A percentile compares a stretch with the other conserved stretches of the same genome.
Evolutionary conservation across 805 yeast species (phyloP).

Genomic region (Jamesozyma gamospora): DNA sequence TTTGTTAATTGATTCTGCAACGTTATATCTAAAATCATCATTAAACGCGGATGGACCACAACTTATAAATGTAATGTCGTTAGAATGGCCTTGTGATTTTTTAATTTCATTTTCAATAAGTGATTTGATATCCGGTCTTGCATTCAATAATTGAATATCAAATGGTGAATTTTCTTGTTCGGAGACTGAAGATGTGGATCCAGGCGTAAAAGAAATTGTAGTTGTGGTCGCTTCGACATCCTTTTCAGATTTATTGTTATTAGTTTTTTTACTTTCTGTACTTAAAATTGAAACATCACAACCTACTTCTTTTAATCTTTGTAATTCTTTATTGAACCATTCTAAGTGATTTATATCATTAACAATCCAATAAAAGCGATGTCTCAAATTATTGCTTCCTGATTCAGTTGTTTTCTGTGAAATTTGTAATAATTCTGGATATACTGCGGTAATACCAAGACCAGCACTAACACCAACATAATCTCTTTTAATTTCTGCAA

Average conservation of each 20-base stretch:
- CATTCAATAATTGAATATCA: constrained; percentile 16
- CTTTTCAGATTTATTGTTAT: not conserved
- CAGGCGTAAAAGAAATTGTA: not conserved
- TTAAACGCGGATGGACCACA: constrained; percentile 58
- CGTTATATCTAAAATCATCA: constrained; percentile 43
- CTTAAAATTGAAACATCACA: constrained; percentile 18
- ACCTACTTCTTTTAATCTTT: constrained; percentile 20
- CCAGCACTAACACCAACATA: constrained; percentile 41
- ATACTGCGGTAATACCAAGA: constrained; percentile 44
- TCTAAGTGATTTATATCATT: constrained; percentile 40
- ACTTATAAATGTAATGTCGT: constrained; percentile 42
- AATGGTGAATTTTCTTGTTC: not conserved
- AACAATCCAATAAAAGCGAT: constrained; percentile 55
- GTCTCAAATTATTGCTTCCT: constrained; percentile 6
- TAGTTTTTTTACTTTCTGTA: constrained; percentile 2
- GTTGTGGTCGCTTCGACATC: not conserved
- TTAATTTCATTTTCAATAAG: constrained; percentile 31
- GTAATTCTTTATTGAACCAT: constrained; percentile 41
- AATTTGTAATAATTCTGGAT: constrained; percentile 31
- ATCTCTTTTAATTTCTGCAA: constrained; percentile 30
- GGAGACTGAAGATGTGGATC: not conserved
- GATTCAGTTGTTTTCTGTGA: constrained; percentile 9
- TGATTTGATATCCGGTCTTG: constrained; percentile 38
- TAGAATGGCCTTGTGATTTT: constrained; percentile 26
- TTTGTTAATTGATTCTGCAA: constrained; percentile 31